Base-by-base conservation (phyloP, 805 yeast genomes). In the Candida qinlingensis region DNA sequence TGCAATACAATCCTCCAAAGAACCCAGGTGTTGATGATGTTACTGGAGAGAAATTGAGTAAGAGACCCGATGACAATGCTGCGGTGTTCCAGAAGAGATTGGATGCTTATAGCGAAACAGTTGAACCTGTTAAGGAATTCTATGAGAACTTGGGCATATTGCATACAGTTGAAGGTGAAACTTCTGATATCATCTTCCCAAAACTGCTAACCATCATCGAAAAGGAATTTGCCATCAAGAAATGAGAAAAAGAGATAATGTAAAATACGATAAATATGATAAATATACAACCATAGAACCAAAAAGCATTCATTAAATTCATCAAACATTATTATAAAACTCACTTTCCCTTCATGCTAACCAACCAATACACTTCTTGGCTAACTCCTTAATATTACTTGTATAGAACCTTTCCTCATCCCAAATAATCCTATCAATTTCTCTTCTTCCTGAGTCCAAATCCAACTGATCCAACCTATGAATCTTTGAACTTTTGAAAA, bases 1-100 rank as follows among this genome's bases (percentile, higher is more conserved):
- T 87, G 54, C 81, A 87, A 47, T 91, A 89, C 66, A 90, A 87
- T 58, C 97, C 97, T 6, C 98, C 98, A 7, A 84, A 84, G 58
- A 76, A 74, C 2, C 80, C 89, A 0, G 95, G 89, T 35, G 74
- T 68, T 52, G 98, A 91, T 61, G 97, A 91, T 64, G 60, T 89
- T 2, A 91, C 98, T 0, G 97, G 97, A 0, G 97, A 91, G 62
- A 83, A 87, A 3, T 72, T 91, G 49, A 66, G 77, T 13, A 87
- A 89, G 66, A 76, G 98, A 52, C 73, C 82, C 0, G 98, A 91
- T 61, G 98, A 91, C 63, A 86, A 82, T 19, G 83, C 83, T 1
- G 86, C 75, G 51, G 84, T 85, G 0, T 85, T 91, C 59, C 76
- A 77, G 51, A 74, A 76, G 54, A 69, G 98, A 54, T 66, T 92